Base-by-base conservation (phyloP, 306 rosid genomes). In the Cucumis cinereus region DNA sequence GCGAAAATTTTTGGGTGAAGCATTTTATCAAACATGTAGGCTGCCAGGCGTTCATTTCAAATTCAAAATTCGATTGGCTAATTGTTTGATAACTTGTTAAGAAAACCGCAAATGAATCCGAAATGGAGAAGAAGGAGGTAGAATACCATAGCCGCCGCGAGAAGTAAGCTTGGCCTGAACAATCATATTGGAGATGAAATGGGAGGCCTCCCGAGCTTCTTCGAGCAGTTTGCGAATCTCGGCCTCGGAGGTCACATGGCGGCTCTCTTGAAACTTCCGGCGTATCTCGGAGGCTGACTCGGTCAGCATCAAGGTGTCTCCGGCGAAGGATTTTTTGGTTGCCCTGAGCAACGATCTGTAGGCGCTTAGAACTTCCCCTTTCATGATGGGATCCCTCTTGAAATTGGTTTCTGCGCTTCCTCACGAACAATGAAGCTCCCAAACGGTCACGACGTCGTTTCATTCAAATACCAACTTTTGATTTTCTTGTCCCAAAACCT, bases 151-250 rank as follows among this genome's bases (percentile, higher is more conserved):
- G 67, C 84, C 87, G 22, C 99, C 95, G 14, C 67, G 73, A 62
- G 93, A 40, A 79, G 87, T 92, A 68, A 88, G 95, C 57, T 85
- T 89, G 52, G 97, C 99, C 81, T 94, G 97, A 78, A 94, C 90
- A 80, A 94, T 77, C 96, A 90, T 92, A 84, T 79, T 79, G 85
- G 92, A 72, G 77, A 94, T 83, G 88, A 94, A 94, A 74, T 83
- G 87, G 26, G 95, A 84, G 74, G 97, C 97, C 80, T 94, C 97
- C 9, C 67, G 77, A 8, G 98, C 99, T 59, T 92, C 92, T 59
- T 78, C 83, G 47, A 94, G 92, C 30, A 85, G 93, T 75, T 77
- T 86, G 81, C 85, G 96, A 86, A 91, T 89, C 88, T 92, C 97
- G 1, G 71, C 45, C 16, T 87, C 91, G 15, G 96, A 86, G 72